Percentiles rank a stretch among this genome's conserved stretches.
phyloP scores from a whole-genome alignment of 2,329 filamentous ascomycete species.

The Fusarium nurragi region DNA sequence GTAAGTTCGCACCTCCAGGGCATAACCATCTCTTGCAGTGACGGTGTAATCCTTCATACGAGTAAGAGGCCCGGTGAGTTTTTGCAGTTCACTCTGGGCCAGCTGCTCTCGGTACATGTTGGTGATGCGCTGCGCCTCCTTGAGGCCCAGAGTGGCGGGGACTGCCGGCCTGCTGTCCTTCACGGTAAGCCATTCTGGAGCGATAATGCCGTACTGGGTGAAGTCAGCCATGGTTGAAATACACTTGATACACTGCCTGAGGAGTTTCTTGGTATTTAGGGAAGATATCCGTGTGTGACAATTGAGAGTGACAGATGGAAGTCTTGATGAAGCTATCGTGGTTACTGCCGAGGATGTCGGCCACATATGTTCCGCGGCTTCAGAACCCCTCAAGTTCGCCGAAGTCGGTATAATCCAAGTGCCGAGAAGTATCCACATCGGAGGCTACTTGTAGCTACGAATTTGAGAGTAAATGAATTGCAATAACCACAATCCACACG shows the following conservation, averaged over 20 bases:
- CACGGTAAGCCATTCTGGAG: conserved; percentile 56
- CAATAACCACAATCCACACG: too few species aligned
- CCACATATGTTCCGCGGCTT: neutral
- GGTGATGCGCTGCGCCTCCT: conserved; percentile 23
- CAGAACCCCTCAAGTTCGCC: conserved; percentile 9
- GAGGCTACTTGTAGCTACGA: neutral
- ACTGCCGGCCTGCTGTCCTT: conserved; percentile 18
- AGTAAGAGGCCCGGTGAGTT: conserved; percentile 34
- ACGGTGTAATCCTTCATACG: conserved; percentile 47
- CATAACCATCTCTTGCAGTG: conserved; percentile 26
- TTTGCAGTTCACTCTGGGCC: conserved; percentile 11
- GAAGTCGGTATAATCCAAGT: conserved; percentile 1
- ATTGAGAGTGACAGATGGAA: rapidly evolving
- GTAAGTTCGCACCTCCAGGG: conserved; percentile 37
- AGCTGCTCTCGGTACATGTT: conserved; percentile 31
- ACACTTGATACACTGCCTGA: too few species aligned
- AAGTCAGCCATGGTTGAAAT: conserved; percentile 40
- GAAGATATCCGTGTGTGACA: rapidly evolving
- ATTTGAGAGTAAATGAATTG: neutral
- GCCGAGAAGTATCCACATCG: conserved; percentile 10
- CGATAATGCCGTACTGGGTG: conserved; percentile 53
- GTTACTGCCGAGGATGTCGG: neutral
- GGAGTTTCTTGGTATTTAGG: too few species aligned
- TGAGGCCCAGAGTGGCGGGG: neutral
- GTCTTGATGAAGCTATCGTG: conserved; percentile 10